Evolutionary conservation across 2,329 filamentous ascomycete species (phyloP), one percentile per base, ranked within the genome.

Genomic region (Exutisphaerella laricina): DNA sequence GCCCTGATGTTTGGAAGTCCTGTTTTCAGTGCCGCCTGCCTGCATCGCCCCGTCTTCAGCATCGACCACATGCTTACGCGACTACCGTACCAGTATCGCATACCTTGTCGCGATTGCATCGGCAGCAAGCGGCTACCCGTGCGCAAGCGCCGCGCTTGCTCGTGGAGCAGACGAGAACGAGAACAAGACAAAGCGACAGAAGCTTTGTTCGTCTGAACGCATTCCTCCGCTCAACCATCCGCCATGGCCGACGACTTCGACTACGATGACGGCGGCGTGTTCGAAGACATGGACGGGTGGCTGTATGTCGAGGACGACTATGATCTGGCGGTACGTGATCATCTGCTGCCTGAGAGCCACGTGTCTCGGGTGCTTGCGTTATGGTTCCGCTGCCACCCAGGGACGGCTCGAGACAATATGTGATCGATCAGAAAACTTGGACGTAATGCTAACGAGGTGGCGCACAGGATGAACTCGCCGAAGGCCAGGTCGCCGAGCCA

Each of bases 261-360:
- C 48, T 67, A 70, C 50, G 70, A 67, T 49, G 58, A 55, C 33
- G 57, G 52, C 28, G 63, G 65, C 48, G 61, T 63, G 43, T 60
- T 63, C 38, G 66, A 64, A 29, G 53, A 51, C 41, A 69, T 71
- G 16, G 61, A 65, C 42, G 60, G 55, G 34, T 72, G 67, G 62
- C 56, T 70, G 28, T 73, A 71, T 35, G 63, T 72, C 23, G 70
- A 72, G 42, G 70, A 72, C 23, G 67, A 67, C 23, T 63, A 57
- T 46, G 57, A 56, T 10, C 42, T 63, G 17, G 64, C 63, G 32
- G 64, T 67, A 59, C 44, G 64, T 58, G n/a, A 16, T 29, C 7
- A 2, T 13, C 8, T 26, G 17, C 14, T 32, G 14, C 8, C 6
- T 25, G 16, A 7, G 18, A 25, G 18, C 22, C 33, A 29, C 45